phyloP scores from a whole-genome alignment of 139 green algal genomes.

The Prasinococcaceae sp. region DNA sequence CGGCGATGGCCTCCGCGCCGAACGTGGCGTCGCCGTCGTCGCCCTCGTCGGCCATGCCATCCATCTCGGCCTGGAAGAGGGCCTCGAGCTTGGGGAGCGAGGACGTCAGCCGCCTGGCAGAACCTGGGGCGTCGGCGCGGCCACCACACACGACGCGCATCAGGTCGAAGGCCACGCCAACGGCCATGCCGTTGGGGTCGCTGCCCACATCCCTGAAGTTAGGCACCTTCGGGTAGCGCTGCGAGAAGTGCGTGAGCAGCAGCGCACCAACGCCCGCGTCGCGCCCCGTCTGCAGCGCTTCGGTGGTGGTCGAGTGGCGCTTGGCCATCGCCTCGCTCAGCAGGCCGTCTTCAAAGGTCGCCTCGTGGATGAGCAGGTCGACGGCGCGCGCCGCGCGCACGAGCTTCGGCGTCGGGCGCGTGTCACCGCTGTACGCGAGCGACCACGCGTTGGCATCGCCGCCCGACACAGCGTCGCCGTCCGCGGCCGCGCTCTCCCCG shows the following conservation, averaged over 20 bases:
- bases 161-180: constrained; percentile 84
- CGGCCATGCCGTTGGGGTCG: constrained; percentile 18
- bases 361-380: constrained; percentile 89
- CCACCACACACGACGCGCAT: no score
- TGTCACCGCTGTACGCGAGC: constrained; percentile 82
- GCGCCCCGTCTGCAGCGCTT: constrained; percentile 56
- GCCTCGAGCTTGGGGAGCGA: no score
- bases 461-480: background rate
- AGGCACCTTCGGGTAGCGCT: constrained; percentile 46
- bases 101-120: no score
- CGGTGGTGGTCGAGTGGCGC: constrained; percentile 68
- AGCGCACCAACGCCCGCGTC: constrained; percentile 64
- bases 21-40: no score
- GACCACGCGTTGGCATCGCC: constrained; percentile 3
- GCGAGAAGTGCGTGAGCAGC: constrained; percentile 93
- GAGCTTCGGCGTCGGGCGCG: constrained; percentile 53
- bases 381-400: constrained; percentile 53
- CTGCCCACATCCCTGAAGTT: constrained; percentile 26
- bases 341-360: constrained; percentile 89
- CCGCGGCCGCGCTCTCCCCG: background rate
- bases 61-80: no score
- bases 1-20: no score
- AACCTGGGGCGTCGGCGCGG: no score
- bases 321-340: constrained; percentile 67
- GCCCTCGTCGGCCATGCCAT: no score